Evolutionary conservation across 2,329 filamentous ascomycete species (phyloP), one percentile per base, ranked within the genome.

Genomic region (Phyllosticta capitalensis): DNA sequence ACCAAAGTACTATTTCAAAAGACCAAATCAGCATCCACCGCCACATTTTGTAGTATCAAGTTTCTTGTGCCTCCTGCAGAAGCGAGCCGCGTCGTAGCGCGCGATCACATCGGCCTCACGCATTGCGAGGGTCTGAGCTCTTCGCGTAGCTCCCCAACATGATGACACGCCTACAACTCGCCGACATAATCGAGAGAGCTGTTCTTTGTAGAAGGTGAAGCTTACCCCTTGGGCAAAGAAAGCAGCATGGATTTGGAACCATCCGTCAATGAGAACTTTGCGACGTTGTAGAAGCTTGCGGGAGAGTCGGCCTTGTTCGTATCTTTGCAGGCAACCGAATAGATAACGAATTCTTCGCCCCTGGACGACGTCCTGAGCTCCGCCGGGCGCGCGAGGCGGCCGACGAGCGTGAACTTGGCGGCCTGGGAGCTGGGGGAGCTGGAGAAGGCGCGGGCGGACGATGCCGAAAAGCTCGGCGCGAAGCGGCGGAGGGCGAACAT

Each of bases 241-340:
- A 89, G 76, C 66, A 96, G 72, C 69, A 83, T 87, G 63, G 96
- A 89, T 69, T 86, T 85, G 71, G 81, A 74, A 12, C 87, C 89
- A 64, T 89, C 85, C 14, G 14, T n/a, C 38, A 45, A n/a, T 78
- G 54, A 76, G 72, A 97, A 97, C 76, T 81, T 84, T 33, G 85
- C 79, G 59, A 97, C 79, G 61, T 81, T 81, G 81, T 95, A 97
- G 88, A 89, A 97, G 79, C 87, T 94, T 28, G 88, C 89, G 71
- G 84, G 81, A 69, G 84, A 80, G 17, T 92, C 87, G 12, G 92
- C 88, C 64, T 76, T 78, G 62, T 79, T 75, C 14, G 90, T 90
- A 61, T 72, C 73, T 72, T 78, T 85, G 67, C 84, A 88, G 56
- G 84, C 92, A 63, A 99, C 78, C 4, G 84, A 77, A 72, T 95